A percentile compares a stretch with the other conserved stretches of the same genome.
Conservation (phyloP, 2,329 filamentous ascomycete species). For the Neurospora sp. region DNA sequence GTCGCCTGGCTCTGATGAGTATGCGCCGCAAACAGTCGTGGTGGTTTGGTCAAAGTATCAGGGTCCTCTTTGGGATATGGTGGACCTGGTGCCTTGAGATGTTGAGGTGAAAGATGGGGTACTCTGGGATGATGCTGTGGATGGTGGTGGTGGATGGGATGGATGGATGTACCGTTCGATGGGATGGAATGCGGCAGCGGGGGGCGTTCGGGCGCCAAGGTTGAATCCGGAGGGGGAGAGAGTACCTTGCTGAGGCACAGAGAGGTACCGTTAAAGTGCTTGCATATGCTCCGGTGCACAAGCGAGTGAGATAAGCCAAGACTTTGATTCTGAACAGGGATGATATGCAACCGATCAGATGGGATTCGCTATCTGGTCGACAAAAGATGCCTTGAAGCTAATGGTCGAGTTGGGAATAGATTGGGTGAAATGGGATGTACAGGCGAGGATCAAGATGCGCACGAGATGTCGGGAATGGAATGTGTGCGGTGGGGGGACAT, state of each 20-base stretch:
- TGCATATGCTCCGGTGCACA: background rate
- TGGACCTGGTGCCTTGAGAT: background rate
- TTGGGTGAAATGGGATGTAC: background rate
- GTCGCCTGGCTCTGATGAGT: background rate
- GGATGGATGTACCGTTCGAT: background rate
- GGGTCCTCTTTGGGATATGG: background rate
- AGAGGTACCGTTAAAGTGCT: background rate
- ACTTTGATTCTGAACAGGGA: background rate
- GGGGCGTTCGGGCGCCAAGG: background rate
- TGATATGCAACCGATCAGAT: background rate
- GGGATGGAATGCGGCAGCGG: background rate
- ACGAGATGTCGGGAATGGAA: background rate
- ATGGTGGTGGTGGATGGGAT: background rate
- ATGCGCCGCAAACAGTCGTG: background rate
- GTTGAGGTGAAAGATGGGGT: background rate
- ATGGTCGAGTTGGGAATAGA: background rate
- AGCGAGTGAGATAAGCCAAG: background rate
- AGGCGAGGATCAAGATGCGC: background rate
- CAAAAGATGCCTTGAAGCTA: background rate
- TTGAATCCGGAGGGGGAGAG: background rate
- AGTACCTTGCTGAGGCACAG: background rate
- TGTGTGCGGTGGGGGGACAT: background rate
- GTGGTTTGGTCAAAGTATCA: background rate
- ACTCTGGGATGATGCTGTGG: background rate
- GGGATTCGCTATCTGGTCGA: background rate